Evolutionary conservation across 2,329 filamentous ascomycete species (phyloP), one percentile per base, ranked within the genome.

Genomic region (Salinomyces thailandicus): DNA sequence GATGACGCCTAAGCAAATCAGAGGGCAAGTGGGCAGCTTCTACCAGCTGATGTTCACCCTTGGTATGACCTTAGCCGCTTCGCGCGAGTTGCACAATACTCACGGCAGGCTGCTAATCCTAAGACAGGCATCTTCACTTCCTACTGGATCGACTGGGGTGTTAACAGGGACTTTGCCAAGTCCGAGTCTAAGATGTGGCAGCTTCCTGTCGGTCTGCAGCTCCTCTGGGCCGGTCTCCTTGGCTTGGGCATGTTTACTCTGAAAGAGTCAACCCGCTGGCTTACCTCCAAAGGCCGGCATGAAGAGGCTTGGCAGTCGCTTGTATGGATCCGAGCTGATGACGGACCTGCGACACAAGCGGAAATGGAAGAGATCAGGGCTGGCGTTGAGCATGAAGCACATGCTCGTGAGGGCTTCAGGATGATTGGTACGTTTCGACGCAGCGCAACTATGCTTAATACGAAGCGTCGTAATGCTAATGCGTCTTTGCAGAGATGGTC

Each of bases 141-240:
- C 3, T 73, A 73, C 50, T 73, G 69, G 67, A 27, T 73, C 29
- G 68, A 72, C 50, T 73, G 71, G 37, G 67, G 59, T 12, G 63
- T 67, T 4, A 47, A 54, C 2, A 51, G 52, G 20, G 47, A 55
- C 37, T 54, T 64, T 30, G 38, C 46, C n/a, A 48, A 58, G 27
- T 47, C 66, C 0, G 52, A 52, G 2, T 36, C 49, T 7, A 37
- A 38, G 8, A 70, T 75, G 53, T 75, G 71, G 72, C 71, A 73
- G 51, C 63, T 74, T 18, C 71, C 71, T 1, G 63, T 75, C 36
- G 70, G 66, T 0, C 55, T 74, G 3, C 69, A 72, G 44, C 56
- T 72, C 5, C 50, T 67, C 0, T 67, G 67, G 0, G 68, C 66
- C 0, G 63, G 53, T 1, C 41, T 71, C 0, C 63, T 72, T 31